These are phyloP conservation scores for Ustilago bromivora DNA, from an alignment of 1,284 basidiomycete genomes.

Conservation along the genomic window DNA sequence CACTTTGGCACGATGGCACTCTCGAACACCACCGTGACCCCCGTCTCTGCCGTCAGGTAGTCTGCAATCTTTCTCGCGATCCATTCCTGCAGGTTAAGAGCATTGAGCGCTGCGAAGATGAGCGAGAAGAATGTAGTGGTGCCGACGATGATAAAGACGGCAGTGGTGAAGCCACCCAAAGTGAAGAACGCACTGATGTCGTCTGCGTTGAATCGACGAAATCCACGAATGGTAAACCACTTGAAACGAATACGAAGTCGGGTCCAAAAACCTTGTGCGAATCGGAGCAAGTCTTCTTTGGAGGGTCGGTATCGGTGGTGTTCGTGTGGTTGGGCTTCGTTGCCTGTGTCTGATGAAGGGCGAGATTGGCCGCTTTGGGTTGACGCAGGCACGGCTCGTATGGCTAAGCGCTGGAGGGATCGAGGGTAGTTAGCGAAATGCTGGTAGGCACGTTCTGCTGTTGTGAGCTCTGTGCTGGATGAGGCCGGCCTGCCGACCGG, in stretches of 20 bases:
- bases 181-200: slow-evolving; percentile 96
- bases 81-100: slow-evolving; percentile 91
- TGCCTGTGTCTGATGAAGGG: slow-evolving; percentile 8
- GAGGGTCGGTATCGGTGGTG: slow-evolving; percentile 51
- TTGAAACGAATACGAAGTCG: slow-evolving; percentile 91
- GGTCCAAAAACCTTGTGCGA: slow-evolving; percentile 89
- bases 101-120: slow-evolving; percentile 88
- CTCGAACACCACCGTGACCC: slow-evolving; percentile 94
- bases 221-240: slow-evolving; percentile 96
- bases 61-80: slow-evolving; percentile 90
- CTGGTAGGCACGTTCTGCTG: slow-evolving; percentile 43
- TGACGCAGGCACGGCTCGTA: slow-evolving; percentile 52
- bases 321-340: slow-evolving; percentile 24
- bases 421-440: slow-evolving; percentile 65
- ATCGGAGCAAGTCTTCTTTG: slow-evolving; percentile 79
- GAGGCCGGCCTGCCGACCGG: neutral
- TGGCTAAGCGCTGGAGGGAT: slow-evolving; percentile 59
- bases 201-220: slow-evolving; percentile 94
- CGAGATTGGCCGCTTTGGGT: slow-evolving; percentile 6
- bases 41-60: slow-evolving; percentile 92
- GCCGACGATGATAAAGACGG: slow-evolving; percentile 90
- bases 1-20: slow-evolving; percentile 98
- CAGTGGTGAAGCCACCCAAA: slow-evolving; percentile 84
- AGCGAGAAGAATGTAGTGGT: slow-evolving; percentile 98
- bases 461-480: slow-evolving; percentile 29